Evolutionary conservation across 805 yeast genomes (phyloP).

Genomic region (Candida verbasci): DNA sequence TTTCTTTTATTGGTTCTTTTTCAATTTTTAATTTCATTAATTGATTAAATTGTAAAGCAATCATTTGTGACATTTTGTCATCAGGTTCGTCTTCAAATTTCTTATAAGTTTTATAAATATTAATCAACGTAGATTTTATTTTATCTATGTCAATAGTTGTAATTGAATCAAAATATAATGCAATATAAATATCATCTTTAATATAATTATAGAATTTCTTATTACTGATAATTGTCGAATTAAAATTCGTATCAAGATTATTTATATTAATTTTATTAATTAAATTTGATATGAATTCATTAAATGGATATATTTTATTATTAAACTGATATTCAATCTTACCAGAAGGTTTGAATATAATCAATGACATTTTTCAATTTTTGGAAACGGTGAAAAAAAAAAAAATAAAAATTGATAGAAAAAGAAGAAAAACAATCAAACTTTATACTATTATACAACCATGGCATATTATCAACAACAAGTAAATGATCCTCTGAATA

Average conservation of each 20-base stretch:
- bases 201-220: constrained; percentile 32
- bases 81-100: constrained; percentile 21
- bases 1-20: constrained; percentile 4
- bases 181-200: constrained; percentile 22
- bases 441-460: background rate
- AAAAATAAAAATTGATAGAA: constrained; percentile 3
- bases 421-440: background rate
- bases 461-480: constrained; percentile 42
- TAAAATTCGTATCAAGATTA: constrained; percentile 30
- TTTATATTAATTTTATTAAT: constrained; percentile 30
- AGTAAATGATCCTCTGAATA: constrained; percentile 28
- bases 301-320: constrained; percentile 33
- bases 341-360: constrained; percentile 34
- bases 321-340: constrained; percentile 33
- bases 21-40: constrained; percentile 26
- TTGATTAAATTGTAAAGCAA: constrained; percentile 36
- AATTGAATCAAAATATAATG: constrained; percentile 35
- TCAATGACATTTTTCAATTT: constrained; percentile 38
- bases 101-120: constrained; percentile 28
- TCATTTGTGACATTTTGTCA: constrained; percentile 29
- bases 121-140: constrained; percentile 26
- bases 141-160: constrained; percentile 37
- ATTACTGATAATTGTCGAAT: constrained; percentile 25
- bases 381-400: background rate
- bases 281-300: constrained; percentile 30